These are phyloP conservation scores for Singerocomus inundabilis DNA, from an alignment of 1,284 basidiomycete genomes.

Conservation along the genomic window DNA sequence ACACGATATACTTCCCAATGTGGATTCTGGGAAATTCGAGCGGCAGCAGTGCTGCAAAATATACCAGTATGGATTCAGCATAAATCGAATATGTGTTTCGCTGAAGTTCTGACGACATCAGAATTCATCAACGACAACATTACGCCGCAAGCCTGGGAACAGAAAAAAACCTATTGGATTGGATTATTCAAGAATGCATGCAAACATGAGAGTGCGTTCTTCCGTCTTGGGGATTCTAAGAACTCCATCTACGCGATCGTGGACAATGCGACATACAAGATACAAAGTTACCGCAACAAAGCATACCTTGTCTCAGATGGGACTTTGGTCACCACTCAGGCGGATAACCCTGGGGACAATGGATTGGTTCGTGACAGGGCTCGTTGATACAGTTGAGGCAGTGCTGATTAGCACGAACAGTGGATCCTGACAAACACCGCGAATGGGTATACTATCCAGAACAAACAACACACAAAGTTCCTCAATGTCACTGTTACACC, in stretches of 20 bases:
- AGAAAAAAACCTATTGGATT: no score
- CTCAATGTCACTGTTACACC: neutral
- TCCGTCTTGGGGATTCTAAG: neutral
- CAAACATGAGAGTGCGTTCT: conserved; percentile 3
- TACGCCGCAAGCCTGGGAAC: no score
- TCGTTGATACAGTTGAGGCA: neutral
- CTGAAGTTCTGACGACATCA: neutral
- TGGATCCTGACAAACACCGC: conserved; percentile 5
- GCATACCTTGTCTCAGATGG: neutral
- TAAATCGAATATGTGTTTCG: neutral
- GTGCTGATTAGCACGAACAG: neutral
- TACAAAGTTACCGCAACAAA: conserved; percentile 7
- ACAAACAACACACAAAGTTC: no score
- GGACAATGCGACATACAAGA: conserved; percentile 7
- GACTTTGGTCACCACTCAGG: neutral
- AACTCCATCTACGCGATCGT: conserved; percentile 5
- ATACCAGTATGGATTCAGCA: conserved; percentile 1
- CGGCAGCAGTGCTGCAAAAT: neutral
- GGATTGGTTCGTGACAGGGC: conserved; percentile 1
- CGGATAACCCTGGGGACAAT: neutral
- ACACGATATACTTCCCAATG: conserved; percentile 6
- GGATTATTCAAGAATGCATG: conserved; percentile 12
- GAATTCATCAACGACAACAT: conserved; percentile 10
- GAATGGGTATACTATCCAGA: conserved; percentile 10
- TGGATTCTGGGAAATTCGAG: neutral